These are phyloP conservation scores for Halophytophthora batemanensis DNA, from an alignment of 352 stramenopile genomes.

Conservation along the genomic window DNA sequence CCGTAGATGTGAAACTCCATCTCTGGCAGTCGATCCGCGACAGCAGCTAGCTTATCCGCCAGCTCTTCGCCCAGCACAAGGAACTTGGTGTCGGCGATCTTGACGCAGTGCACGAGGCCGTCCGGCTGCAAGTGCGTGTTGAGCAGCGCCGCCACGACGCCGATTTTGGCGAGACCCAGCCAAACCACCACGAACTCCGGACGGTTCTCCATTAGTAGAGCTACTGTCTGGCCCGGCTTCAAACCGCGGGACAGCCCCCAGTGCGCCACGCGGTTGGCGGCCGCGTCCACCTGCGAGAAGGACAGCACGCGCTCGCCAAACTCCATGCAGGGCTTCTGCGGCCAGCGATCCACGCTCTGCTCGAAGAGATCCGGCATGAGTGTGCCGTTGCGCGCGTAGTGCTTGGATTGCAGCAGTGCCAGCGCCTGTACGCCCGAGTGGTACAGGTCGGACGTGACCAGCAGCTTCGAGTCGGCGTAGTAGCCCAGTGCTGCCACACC, in stretches of 20 bases:
- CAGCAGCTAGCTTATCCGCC: conserved; percentile 34
- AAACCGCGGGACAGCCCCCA: conserved; percentile 61
- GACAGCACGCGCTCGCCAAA: conserved; percentile 49
- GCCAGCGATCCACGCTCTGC: conserved; percentile 46
- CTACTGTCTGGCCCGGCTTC: conserved; percentile 58
- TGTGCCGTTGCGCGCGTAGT: conserved; percentile 26
- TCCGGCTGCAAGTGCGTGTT: conserved; percentile 75
- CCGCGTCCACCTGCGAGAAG: conserved; percentile 60
- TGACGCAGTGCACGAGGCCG: conserved; percentile 72
- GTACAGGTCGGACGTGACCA: conserved; percentile 58
- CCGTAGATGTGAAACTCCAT: conserved; percentile 52
- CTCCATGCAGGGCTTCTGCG: conserved; percentile 57
- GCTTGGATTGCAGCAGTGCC: conserved; percentile 43
- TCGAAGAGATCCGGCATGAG: conserved; percentile 65
- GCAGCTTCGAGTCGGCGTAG: conserved; percentile 51
- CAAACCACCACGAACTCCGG: conserved; percentile 81
- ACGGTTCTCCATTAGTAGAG: conserved; percentile 84
- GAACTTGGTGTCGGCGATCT: conserved; percentile 52
- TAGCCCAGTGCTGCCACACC: conserved; percentile 37
- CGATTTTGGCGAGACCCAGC: conserved; percentile 82
- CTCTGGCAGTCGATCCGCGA: conserved; percentile 32
- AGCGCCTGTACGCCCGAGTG: conserved; percentile 33
- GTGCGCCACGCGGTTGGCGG: conserved; percentile 71
- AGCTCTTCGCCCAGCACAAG: conserved; percentile 74
- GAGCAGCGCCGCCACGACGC: conserved; percentile 80